A percentile compares a stretch with the other conserved stretches of the same genome.
Evolutionary conservation across 2,329 filamentous ascomycete species (phyloP).

Genomic region (Botrytis medusae): DNA sequence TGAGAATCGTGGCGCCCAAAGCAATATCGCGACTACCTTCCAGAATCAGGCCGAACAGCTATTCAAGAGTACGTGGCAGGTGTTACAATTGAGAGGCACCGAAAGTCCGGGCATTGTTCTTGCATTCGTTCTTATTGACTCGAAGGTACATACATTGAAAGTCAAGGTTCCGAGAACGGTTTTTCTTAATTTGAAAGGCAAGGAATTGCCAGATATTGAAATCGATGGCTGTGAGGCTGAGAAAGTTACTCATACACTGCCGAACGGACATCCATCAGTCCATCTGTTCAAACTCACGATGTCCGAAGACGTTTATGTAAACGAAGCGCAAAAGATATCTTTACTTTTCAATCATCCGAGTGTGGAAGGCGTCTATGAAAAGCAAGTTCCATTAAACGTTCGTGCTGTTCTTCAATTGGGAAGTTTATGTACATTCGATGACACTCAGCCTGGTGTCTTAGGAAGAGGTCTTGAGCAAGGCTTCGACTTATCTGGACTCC

Average conservation of each 20-base stretch:
- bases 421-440: slow-evolving; percentile 90
- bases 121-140: slow-evolving; percentile 89
- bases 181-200: slow-evolving; percentile 86
- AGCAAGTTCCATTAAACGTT: slow-evolving; percentile 81
- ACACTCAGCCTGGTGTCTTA: slow-evolving; percentile 83
- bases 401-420: slow-evolving; percentile 87
- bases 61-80: slow-evolving; percentile 92
- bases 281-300: slow-evolving; percentile 94
- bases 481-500: slow-evolving; percentile 79
- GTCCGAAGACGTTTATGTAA: slow-evolving; percentile 82
- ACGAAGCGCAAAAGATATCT: slow-evolving; percentile 79
- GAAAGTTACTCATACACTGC: slow-evolving; percentile 88
- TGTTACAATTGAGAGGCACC: slow-evolving; percentile 81
- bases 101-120: slow-evolving; percentile 82
- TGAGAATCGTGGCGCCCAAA: slow-evolving; percentile 71
- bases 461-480: slow-evolving; percentile 91
- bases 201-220: slow-evolving; percentile 84
- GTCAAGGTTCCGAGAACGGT: slow-evolving; percentile 86
- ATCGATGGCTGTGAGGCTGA: slow-evolving; percentile 85
- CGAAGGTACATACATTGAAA: slow-evolving; percentile 84
- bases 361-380: slow-evolving; percentile 97
- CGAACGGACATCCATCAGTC: slow-evolving; percentile 90
- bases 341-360: slow-evolving; percentile 86
- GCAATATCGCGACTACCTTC: slow-evolving; percentile 69
- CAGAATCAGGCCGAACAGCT: slow-evolving; percentile 87